A percentile compares a stretch with the other conserved stretches of the same genome.
Conservation (phyloP, 2,329 filamentous ascomycete species). For the Claviceps sp. region DNA sequence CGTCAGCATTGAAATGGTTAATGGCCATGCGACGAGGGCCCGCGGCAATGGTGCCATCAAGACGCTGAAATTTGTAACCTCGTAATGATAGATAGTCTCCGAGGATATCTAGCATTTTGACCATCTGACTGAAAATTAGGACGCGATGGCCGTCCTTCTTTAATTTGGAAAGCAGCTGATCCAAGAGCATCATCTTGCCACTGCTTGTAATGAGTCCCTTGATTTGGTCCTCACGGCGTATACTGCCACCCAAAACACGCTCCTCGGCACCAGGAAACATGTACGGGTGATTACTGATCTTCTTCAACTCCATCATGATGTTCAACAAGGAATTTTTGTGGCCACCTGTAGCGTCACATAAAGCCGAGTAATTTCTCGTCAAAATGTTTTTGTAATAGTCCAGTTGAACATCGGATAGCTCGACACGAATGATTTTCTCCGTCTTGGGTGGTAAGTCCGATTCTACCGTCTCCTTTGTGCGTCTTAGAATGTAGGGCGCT, state of each 20-base stretch:
- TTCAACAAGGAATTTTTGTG: conserved; percentile 93
- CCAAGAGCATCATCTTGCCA: conserved; percentile 98
- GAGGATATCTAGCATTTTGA: conserved; percentile 93
- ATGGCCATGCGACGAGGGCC: conserved; percentile 83
- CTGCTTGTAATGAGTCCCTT: conserved; percentile 92
- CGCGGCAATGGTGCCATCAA: conserved; percentile 89
- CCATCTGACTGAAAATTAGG: conserved; percentile 98
- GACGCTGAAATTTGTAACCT: conserved; percentile 87
- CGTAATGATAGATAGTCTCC: conserved; percentile 86
- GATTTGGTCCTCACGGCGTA: conserved; percentile 75
- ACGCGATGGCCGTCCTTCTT: conserved; percentile 91
- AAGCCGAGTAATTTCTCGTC: conserved; percentile 86
- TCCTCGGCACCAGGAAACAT: conserved; percentile 95
- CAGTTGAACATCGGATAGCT: conserved; percentile 87
- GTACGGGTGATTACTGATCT: conserved; percentile 96
- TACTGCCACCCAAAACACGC: conserved; percentile 67
- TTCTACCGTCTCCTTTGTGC: conserved; percentile 95
- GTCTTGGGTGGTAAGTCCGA: conserved; percentile 93
- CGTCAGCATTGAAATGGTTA: conserved; percentile 96
- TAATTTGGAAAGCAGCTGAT: conserved; percentile 86
- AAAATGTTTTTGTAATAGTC: conserved; percentile 99
- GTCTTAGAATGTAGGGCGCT: conserved; percentile 84
- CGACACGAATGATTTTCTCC: conserved; percentile 97
- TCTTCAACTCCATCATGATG: conserved; percentile 99
- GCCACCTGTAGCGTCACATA: conserved; percentile 80